Conservation (phyloP, 2,329 filamentous ascomycete genomes). For the Hypoxylon sp. region DNA sequence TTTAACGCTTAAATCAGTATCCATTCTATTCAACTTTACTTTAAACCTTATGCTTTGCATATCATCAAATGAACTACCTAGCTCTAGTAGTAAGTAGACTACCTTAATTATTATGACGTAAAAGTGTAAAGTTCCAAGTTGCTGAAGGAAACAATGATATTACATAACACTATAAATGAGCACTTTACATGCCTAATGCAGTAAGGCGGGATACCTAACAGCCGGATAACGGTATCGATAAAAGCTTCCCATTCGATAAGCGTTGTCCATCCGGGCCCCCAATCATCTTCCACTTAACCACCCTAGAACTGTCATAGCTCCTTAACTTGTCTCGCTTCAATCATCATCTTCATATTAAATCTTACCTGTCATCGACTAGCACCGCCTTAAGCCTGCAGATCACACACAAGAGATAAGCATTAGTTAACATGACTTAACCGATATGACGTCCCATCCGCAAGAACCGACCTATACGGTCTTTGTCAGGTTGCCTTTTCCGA, state of each 20-base stretch:
- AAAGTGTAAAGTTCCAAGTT: too few species aligned
- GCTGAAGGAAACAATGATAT: too few species aligned
- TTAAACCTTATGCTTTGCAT: too few species aligned
- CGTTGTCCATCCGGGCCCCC: slow-evolving; percentile 15
- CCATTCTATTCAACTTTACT: too few species aligned
- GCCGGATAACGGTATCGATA: slow-evolving; percentile 43
- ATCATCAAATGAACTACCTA: too few species aligned
- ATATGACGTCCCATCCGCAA: slow-evolving; percentile 47
- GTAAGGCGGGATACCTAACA: slow-evolving; percentile 21
- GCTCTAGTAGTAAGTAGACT: too few species aligned
- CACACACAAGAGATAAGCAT: slow-evolving; percentile 22
- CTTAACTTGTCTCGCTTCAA: too few species aligned
- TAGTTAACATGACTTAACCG: slow-evolving; percentile 34
- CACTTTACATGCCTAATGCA: too few species aligned
- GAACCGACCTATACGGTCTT: slow-evolving; percentile 77
- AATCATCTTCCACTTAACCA: background rate
- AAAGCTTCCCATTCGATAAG: slow-evolving; percentile 39
- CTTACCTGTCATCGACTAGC: slow-evolving; percentile 24
- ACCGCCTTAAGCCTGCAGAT: slow-evolving; percentile 18
- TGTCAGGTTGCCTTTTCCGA: slow-evolving; percentile 86
- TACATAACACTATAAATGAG: too few species aligned
- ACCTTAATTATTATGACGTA: too few species aligned
- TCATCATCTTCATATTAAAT: slow-evolving; percentile 3
- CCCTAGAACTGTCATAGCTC: background rate
- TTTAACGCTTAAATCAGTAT: too few species aligned